These are phyloP conservation scores for Pyrus bretschneideri DNA, from an alignment of 306 rosid genomes.

Conservation along the genomic window DNA sequence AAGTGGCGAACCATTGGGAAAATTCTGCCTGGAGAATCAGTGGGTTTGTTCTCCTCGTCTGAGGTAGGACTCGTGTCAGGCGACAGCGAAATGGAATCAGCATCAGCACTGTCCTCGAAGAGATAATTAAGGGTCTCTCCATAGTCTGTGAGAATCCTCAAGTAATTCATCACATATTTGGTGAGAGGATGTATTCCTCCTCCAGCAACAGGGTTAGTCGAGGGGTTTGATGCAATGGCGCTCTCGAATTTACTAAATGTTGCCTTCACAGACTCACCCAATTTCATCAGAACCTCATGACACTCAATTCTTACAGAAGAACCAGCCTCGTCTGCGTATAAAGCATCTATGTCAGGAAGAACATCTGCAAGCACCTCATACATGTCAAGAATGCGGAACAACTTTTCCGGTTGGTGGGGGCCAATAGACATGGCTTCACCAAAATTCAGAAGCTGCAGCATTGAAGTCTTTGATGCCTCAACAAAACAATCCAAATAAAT, in stretches of 20 bases:
- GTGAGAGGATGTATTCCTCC: conserved; percentile 88
- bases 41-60: conserved; percentile 38
- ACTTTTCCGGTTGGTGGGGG: conserved; percentile 81
- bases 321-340: conserved; percentile 62
- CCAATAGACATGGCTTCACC: conserved; percentile 90
- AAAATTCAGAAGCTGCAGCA: conserved; percentile 82
- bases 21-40: conserved; percentile 24
- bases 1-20: conserved; percentile 59
- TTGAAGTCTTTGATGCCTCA: conserved; percentile 75
- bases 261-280: conserved; percentile 64
- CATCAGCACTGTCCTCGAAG: conserved; percentile 47
- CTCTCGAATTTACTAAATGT: conserved; percentile 63
- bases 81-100: conserved; percentile 29
- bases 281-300: conserved; percentile 61
- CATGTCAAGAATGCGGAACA: conserved; percentile 81
- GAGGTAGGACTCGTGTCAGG: conserved; percentile 51
- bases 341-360: conserved; percentile 53
- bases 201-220: conserved; percentile 54
- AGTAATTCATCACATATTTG: conserved; percentile 82
- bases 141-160: conserved; percentile 64
- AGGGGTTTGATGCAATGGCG: conserved; percentile 64
- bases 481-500: conserved; percentile 51
- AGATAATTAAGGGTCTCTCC: conserved; percentile 56
- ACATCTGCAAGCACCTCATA: conserved; percentile 76
- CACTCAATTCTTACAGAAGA: conserved; percentile 58